Base-by-base conservation (phyloP, 164 flowering plant species). In the Liquidambar formosana region DNA sequence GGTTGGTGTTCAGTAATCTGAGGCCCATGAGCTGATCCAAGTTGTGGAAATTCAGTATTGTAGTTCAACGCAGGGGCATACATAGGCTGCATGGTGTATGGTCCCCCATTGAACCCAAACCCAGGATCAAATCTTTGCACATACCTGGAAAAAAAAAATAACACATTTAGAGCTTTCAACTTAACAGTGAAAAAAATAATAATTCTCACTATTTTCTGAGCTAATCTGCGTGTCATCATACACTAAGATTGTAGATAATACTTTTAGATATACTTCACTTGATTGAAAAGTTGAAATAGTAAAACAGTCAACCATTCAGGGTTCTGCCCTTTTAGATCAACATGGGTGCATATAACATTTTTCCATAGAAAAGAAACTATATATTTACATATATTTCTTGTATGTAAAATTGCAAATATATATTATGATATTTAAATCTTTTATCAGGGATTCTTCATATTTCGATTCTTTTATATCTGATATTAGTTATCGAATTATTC, bases 61-160 rank as follows among this genome's bases (percentile, higher is more conserved):
- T 96, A 96, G 78, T 89, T 96, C 65, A 96, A 0, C 10, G 92
- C 92, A 71, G 97, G 98, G 22, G 95, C 61, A 49, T 88, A 96
- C 91, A 93, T 70, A n/a, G 98, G 96, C 70, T 91, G 99, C 76
- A 96, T 76, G 60, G 91, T 53, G 68, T 88, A 93, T 3, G 91
- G 81, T 44, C 97, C 93, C 59, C 90, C 88, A 78, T 56, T 86
- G 76, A 89, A 96, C 51, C 98, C 98, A 85, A 96, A 96, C 46
- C 99, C 99, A 78, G 98, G 98, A 79, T 93, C 99, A 90, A 96
- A 96, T 75, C 99, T 84, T 76, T 93, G 98, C 81, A 84, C 57
- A 71, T 93, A 96, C 85, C 99, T 95, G 80, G 45, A 73, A 58
- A 71, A 52, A 10, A 56, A 14, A 59, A 16, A 2, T n/a, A 19